These are phyloP conservation scores for Penicillium cinerascens DNA, from an alignment of 495 filamentous ascomycete genomes.

Conservation along the genomic window DNA sequence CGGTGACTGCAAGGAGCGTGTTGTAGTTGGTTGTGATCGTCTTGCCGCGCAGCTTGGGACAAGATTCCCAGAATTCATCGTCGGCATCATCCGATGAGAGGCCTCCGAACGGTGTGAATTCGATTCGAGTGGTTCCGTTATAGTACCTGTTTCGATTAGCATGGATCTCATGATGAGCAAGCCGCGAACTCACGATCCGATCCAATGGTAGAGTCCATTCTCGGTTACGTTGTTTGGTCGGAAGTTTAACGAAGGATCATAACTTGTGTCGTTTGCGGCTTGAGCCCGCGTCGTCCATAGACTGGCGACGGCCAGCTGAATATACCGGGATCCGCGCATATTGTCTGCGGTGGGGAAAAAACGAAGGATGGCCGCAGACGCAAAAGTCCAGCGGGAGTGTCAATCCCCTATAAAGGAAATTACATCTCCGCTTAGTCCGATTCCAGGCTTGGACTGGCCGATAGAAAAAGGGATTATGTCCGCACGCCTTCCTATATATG, in stretches of 20 bases:
- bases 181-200: neutral
- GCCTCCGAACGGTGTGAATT: neutral
- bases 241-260: neutral
- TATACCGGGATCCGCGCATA: neutral
- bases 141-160: neutral
- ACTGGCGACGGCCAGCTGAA: neutral
- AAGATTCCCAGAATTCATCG: neutral
- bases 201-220: neutral
- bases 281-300: neutral
- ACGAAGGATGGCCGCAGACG: neutral
- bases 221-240: neutral
- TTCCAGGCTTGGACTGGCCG: neutral
- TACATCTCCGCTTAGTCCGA: neutral
- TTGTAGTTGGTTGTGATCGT: neutral
- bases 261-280: neutral
- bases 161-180: neutral
- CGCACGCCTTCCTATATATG: neutral
- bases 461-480: neutral
- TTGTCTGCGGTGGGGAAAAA: neutral
- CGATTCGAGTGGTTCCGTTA: neutral
- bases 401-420: neutral
- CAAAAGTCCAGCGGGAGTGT: neutral
- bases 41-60: neutral
- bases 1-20: neutral
- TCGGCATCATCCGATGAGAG: neutral